Conservation (phyloP, 1,139 yeast genomes). For the Zygosaccharomyces sapae region DNA sequence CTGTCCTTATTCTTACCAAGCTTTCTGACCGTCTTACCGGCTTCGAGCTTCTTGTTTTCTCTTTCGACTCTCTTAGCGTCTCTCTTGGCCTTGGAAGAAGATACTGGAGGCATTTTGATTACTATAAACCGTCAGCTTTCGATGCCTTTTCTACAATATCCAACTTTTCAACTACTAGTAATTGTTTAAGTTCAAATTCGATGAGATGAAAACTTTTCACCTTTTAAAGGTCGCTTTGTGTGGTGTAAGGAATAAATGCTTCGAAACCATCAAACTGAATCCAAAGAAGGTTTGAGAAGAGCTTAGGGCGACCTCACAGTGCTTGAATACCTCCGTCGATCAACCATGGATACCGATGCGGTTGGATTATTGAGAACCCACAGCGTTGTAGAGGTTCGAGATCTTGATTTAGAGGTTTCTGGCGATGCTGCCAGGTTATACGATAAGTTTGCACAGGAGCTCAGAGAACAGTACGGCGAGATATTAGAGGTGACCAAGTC, state of each 20-base stretch:
- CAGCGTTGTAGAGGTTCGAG: constrained; percentile 21
- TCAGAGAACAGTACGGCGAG: constrained; percentile 24
- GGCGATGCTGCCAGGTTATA: constrained; percentile 18
- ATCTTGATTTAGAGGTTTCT: constrained; percentile 19
- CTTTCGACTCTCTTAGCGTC: constrained; percentile 96
- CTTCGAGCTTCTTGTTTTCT: constrained; percentile 80
- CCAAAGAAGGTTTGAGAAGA: neutral
- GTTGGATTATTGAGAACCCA: constrained; percentile 17
- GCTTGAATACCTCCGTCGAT: neutral
- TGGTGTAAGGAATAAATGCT: constrained; percentile 12
- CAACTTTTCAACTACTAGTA: constrained; percentile 1
- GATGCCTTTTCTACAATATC: constrained; percentile 1
- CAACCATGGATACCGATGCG: constrained; percentile 4
- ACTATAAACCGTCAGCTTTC: neutral
- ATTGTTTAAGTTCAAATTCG: constrained; percentile 3
- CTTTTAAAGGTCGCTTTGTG: constrained; percentile 8
- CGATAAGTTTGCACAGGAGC: constrained; percentile 20
- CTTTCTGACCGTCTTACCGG: constrained; percentile 65
- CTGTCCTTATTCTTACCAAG: constrained; percentile 50
- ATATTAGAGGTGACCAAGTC: constrained; percentile 26
- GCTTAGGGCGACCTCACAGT: neutral
- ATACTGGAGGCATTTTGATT: constrained; percentile 41
- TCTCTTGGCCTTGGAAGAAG: constrained; percentile 96
- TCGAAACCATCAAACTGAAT: neutral
- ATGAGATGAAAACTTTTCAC: constrained; percentile 16